Base-by-base conservation (phyloP, 345 rosid species). In the Hibiscus mutabilis region DNA sequence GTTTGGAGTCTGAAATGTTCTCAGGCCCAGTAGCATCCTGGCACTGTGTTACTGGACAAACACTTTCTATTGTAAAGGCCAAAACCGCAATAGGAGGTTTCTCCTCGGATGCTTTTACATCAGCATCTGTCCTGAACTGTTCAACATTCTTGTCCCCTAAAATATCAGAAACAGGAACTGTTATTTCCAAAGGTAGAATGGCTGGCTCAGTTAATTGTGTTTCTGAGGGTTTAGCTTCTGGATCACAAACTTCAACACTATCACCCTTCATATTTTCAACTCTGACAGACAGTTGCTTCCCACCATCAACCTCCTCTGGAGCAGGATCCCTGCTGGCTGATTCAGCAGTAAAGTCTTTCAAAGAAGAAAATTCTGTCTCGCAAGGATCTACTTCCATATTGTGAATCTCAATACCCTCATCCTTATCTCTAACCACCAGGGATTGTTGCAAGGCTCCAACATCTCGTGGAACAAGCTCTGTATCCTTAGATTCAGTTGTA, bases 141-240 rank as follows among this genome's bases (percentile, higher is more conserved):
- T 70, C 37, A 59, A 59, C 46, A 59, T 40, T 74, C 3, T 57
- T 73, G 60, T 63, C 74, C 40, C 69, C 59, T 33, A 58, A 64
- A 63, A 33, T 37, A 24, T 37, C 37, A 58, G 65, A 58, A 70
- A 58, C 55, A 37, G 53, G 35, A 37, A 22, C 4, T 21, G 56
- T 64, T 19, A 37, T 70, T 70, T 70, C 73, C 15, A 40, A 22
- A 33, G 37, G 11, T 1, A 5, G 55, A 21, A 35, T 2, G 58
- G 24, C 53, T 63, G 75, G 64, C 57, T 42, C 31, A 14, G 25
- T 57, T 68, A 46, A 35, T 57, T 37, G 65, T 22, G 11, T 12
- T 57, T 57, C 55, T 40, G n/a, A 55, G 35, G 73, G 9, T 70
- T 70, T 56, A 70, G 14, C 65, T 57, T 70, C 37, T 37, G 31